These are phyloP conservation scores for Ascoidea asiatica DNA, from an alignment of 805 yeast genomes.

Conservation along the genomic window DNA sequence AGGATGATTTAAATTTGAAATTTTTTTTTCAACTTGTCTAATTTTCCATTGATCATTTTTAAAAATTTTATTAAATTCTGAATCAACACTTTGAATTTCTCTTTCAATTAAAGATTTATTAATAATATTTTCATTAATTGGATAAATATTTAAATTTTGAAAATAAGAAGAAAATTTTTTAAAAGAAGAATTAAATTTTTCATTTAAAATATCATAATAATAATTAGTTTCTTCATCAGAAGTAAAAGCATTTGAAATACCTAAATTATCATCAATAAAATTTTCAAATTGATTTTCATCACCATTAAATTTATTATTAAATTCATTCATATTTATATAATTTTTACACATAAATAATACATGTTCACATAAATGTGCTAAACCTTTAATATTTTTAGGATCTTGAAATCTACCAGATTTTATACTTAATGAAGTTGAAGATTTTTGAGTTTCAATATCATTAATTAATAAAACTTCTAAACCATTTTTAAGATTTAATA, in stretches of 20 bases:
- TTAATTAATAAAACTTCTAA: constrained; percentile 49
- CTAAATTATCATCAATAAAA: constrained; percentile 72
- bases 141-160: constrained; percentile 23
- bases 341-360: constrained; percentile 67
- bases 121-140: constrained; percentile 43
- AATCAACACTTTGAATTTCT: constrained; percentile 89
- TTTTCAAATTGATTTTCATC: constrained; percentile 66
- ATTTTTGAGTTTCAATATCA: constrained; percentile 57
- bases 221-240: constrained; percentile 83
- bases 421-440: constrained; percentile 73
- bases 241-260: constrained; percentile 86
- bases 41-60: constrained; percentile 86
- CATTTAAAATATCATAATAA: constrained; percentile 71
- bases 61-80: constrained; percentile 88
- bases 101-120: constrained; percentile 63
- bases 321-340: constrained; percentile 18
- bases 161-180: constrained; percentile 92
- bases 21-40: constrained; percentile 68
- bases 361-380: constrained; percentile 72
- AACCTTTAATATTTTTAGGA: constrained; percentile 47
- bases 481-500: constrained; percentile 44
- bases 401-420: constrained; percentile 68
- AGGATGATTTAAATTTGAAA: constrained; percentile 69
- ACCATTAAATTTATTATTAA: constrained; percentile 28
- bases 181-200: constrained; percentile 70